Conservation (phyloP, 2,329 filamentous ascomycete species). For the Pyrenophora graminea region DNA sequence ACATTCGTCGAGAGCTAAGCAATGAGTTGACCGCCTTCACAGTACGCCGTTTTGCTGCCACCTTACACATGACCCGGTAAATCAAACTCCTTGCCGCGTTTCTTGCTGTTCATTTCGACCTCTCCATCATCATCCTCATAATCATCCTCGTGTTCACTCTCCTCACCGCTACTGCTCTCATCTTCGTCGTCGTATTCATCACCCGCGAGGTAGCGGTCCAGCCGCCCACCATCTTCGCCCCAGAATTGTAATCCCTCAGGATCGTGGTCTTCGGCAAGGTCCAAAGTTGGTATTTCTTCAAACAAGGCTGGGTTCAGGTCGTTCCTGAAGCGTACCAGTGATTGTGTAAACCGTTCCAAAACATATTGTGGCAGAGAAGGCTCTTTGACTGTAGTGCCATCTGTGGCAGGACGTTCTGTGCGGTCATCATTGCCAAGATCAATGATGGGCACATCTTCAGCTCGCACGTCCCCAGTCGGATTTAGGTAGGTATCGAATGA, state of each 20-base stretch:
- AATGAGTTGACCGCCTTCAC: no score
- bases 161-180: slow-evolving; percentile 42
- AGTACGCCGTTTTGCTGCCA: neutral
- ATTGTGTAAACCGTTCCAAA: slow-evolving; percentile 51
- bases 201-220: slow-evolving; percentile 28
- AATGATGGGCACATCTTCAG: slow-evolving; percentile 42
- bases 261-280: slow-evolving; percentile 34
- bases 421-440: slow-evolving; percentile 45
- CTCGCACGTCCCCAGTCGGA: slow-evolving; percentile 39
- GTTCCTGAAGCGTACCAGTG: slow-evolving; percentile 52
- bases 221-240: slow-evolving; percentile 36
- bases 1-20: neutral
- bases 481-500: slow-evolving; percentile 53
- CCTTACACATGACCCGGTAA: slow-evolving; percentile 45
- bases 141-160: slow-evolving; percentile 41
- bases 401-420: slow-evolving; percentile 40
- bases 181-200: slow-evolving; percentile 38
- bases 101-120: slow-evolving; percentile 27
- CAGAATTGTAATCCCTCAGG: slow-evolving; percentile 40
- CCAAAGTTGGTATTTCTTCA: slow-evolving; percentile 40
- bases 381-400: slow-evolving; percentile 41
- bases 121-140: slow-evolving; percentile 39
- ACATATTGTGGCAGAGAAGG: slow-evolving; percentile 53
- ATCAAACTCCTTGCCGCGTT: slow-evolving; percentile 36
- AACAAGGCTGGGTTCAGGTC: slow-evolving; percentile 46